Conservation (phyloP, 352 stramenopile genomes). For the Aphanomyces cochlioides region DNA sequence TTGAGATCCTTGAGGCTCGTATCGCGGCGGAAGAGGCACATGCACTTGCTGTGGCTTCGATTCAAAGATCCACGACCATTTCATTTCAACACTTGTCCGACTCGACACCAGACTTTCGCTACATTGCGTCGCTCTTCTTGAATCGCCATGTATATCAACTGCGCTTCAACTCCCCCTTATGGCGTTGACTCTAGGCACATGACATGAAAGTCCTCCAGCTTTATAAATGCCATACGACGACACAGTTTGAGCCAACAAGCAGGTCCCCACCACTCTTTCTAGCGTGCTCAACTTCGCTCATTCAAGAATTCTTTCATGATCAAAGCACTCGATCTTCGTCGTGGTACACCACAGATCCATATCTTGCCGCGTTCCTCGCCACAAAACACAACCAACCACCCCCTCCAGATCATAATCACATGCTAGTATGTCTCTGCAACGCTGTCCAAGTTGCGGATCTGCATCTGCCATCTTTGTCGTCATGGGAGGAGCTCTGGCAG, state of each 20-base stretch:
- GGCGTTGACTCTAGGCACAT: neutral
- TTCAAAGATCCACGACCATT: constrained; percentile 41
- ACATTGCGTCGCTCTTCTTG: constrained; percentile 43
- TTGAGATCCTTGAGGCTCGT: constrained; percentile 50
- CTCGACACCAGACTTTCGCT: constrained; percentile 46
- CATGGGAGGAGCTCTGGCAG: neutral
- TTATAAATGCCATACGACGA: constrained; percentile 18
- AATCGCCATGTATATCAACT: neutral
- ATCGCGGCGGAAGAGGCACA: constrained; percentile 43
- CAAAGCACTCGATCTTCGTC: neutral
- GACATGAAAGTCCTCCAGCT: constrained; percentile 23
- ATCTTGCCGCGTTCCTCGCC: neutral
- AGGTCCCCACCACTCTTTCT: constrained; percentile 8
- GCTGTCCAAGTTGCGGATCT: constrained; percentile 3
- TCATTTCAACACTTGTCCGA: constrained; percentile 48
- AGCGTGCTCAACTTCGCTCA: neutral
- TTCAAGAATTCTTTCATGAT: constrained; percentile 4
- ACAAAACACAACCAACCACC: neutral
- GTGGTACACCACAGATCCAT: neutral
- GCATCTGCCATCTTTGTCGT: neutral
- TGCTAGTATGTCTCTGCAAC: neutral
- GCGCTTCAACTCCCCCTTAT: neutral
- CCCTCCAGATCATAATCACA: neutral
- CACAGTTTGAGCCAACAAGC: neutral
- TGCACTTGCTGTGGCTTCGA: constrained; percentile 36